Percentiles rank a stretch among this genome's conserved stretches.
Conservation (phyloP, 2,329 filamentous ascomycete species). For the Aspergillus floridensis region DNA sequence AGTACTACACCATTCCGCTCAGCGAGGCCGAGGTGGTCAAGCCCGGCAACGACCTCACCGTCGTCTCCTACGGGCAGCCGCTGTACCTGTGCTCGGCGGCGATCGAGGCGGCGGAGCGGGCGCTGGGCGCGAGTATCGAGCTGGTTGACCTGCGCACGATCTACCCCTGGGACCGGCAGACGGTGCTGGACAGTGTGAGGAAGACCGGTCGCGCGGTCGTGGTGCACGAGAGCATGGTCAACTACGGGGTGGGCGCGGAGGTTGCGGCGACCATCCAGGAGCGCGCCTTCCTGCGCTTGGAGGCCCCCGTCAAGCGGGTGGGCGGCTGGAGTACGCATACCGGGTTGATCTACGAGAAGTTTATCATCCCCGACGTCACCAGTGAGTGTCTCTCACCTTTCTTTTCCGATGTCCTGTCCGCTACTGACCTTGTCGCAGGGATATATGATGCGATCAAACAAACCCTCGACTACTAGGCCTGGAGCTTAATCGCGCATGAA, state of each 20-base stretch:
- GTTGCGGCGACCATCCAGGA: slow-evolving; percentile 87
- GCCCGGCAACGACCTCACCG: slow-evolving; percentile 73
- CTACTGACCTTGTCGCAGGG: slow-evolving; percentile 45
- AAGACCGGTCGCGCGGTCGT: slow-evolving; percentile 86
- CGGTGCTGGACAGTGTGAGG: slow-evolving; percentile 74
- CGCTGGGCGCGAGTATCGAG: slow-evolving; percentile 73
- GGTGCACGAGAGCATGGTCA: slow-evolving; percentile 90
- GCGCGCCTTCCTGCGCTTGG: slow-evolving; percentile 76
- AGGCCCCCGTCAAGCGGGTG: slow-evolving; percentile 80
- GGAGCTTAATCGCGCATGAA: background rate
- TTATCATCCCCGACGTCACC: slow-evolving; percentile 79
- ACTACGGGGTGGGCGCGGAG: slow-evolving; percentile 84
- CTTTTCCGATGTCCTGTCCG: background rate
- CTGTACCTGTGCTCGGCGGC: slow-evolving; percentile 79
- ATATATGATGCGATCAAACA: slow-evolving; percentile 70
- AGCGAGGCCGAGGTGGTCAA: slow-evolving; percentile 83
- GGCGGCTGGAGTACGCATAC: slow-evolving; percentile 88
- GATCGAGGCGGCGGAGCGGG: slow-evolving; percentile 71
- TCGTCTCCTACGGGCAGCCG: slow-evolving; percentile 86
- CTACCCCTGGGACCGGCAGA: slow-evolving; percentile 86
- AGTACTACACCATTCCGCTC: slow-evolving; percentile 76
- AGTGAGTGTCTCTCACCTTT: slow-evolving; percentile 58
- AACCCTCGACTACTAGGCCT: slow-evolving; percentile 60
- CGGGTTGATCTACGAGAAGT: slow-evolving; percentile 74
- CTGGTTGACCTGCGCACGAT: slow-evolving; percentile 84